Conservation (phyloP, 2,329 filamentous ascomycete genomes). For the Pseudogymnoascus sp. region DNA sequence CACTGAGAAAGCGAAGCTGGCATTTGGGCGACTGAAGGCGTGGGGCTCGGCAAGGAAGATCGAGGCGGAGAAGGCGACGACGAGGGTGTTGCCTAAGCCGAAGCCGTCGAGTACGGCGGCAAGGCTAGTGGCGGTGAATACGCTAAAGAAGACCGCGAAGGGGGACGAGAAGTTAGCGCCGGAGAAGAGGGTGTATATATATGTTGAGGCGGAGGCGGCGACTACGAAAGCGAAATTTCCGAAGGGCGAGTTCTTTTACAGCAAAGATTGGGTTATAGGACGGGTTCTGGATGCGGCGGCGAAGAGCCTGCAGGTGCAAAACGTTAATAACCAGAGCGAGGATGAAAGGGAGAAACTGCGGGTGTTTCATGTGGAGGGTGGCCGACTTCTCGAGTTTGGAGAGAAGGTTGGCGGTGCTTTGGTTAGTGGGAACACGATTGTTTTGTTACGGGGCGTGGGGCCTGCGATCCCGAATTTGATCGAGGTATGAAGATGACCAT, state of each 20-base stretch:
- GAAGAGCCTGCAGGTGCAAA: slow-evolving; percentile 68
- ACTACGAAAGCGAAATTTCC: slow-evolving; percentile 79
- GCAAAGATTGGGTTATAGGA: slow-evolving; percentile 82
- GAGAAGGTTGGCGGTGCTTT: slow-evolving; percentile 73
- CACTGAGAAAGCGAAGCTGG: slow-evolving; percentile 60
- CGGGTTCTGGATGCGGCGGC: slow-evolving; percentile 73
- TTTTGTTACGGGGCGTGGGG: slow-evolving; percentile 78
- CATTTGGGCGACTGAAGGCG: slow-evolving; percentile 67
- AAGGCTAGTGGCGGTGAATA: slow-evolving; percentile 62
- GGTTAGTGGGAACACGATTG: slow-evolving; percentile 80
- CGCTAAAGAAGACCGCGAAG: slow-evolving; percentile 79
- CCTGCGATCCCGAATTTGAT: slow-evolving; percentile 67
- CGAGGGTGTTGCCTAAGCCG: slow-evolving; percentile 51
- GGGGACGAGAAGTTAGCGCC: slow-evolving; percentile 73
- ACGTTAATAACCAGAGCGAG: slow-evolving; percentile 71
- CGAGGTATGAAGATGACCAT: slow-evolving; percentile 35
- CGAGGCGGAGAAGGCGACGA: slow-evolving; percentile 39
- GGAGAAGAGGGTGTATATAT: slow-evolving; percentile 84
- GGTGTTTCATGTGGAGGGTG: slow-evolving; percentile 89
- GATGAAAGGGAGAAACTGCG: slow-evolving; percentile 73
- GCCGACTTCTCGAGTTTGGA: slow-evolving; percentile 75
- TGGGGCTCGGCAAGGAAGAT: slow-evolving; percentile 74
- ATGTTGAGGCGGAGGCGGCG: slow-evolving; percentile 83
- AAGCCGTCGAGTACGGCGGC: slow-evolving; percentile 57
- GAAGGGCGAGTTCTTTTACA: slow-evolving; percentile 73